Evolutionary conservation across 768 basidiomycete genomes (phyloP), one percentile per base, ranked within the genome.

Genomic region (Pluteus cervinus): DNA sequence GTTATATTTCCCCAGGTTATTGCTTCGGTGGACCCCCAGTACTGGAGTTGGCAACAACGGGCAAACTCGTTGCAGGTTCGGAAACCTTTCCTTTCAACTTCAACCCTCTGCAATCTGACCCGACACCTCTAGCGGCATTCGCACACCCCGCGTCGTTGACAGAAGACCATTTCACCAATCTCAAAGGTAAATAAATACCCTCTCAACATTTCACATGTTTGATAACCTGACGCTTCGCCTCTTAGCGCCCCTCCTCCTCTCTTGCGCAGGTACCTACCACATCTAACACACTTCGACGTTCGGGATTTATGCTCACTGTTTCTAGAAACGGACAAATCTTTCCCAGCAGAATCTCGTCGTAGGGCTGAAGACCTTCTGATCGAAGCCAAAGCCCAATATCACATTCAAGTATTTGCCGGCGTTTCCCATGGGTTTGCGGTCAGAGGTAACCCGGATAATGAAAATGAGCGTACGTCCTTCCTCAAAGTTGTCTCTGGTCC

Each of bases 241-340:
- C n/a, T n/a, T n/a, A n/a, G n/a, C n/a, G n/a, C n/a, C n/a, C n/a
- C n/a, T n/a, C n/a, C n/a, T n/a, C n/a, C n/a, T n/a, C n/a, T n/a
- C n/a, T n/a, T n/a, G n/a, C n/a, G n/a, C n/a, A n/a, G n/a, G n/a
- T n/a, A n/a, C n/a, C n/a, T n/a, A n/a, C n/a, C n/a, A n/a, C n/a
- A n/a, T n/a, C n/a, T n/a, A n/a, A n/a, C n/a, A n/a, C n/a, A n/a
- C n/a, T n/a, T n/a, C n/a, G n/a, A n/a, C n/a, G n/a, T n/a, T n/a
- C n/a, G n/a, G n/a, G n/a, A n/a, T n/a, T n/a, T n/a, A n/a, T n/a
- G n/a, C n/a, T n/a, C n/a, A n/a, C n/a, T n/a, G n/a, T n/a, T n/a
- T n/a, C n/a, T n/a, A 71, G 73, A 73, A 53, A 57, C 41, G 17
- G 73, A 75, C 46, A 40, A 39, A 3, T 62, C 68, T 2, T 74